Conservation (phyloP, 257 asterid species). For the Buddleja alternifolia region DNA sequence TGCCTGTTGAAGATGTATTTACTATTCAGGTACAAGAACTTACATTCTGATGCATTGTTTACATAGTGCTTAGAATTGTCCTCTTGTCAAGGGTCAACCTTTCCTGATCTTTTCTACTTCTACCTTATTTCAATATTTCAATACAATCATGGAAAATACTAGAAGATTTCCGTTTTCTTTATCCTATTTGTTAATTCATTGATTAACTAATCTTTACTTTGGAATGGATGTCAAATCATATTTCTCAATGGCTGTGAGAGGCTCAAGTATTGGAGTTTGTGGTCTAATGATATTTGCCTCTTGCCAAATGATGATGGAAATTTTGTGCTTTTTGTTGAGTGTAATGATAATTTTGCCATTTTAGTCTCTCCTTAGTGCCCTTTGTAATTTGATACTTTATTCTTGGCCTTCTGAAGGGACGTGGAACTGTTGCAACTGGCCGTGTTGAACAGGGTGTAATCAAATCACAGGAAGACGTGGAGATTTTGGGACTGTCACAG, state of each 20-base stretch:
- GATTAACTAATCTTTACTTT: not conserved
- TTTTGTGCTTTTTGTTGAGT: not conserved
- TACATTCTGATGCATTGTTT: not conserved
- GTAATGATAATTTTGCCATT: constrained; percentile 11
- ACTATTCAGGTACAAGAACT: constrained; percentile 81
- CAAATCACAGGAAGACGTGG: constrained; percentile 94
- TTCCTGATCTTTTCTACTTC: not conserved
- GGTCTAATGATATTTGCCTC: not conserved
- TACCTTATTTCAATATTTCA: constrained; percentile 6
- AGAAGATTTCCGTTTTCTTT: constrained; percentile 2
- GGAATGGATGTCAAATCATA: not conserved
- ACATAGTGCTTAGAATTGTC: not conserved
- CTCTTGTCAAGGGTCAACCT: not conserved
- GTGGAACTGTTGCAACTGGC: constrained; percentile 99
- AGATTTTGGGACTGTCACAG: constrained; percentile 84
- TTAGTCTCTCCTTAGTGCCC: not conserved
- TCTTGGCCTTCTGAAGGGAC: constrained; percentile 64
- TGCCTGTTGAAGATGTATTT: constrained; percentile 99
- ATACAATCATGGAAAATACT: not conserved
- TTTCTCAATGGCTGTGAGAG: constrained; percentile 9
- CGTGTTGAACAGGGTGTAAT: constrained; percentile 93
- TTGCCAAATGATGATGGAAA: constrained; percentile 1
- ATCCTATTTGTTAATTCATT: not conserved
- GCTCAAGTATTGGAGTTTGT: not conserved
- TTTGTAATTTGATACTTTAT: constrained; percentile 23